Evolutionary conservation across 352 stramenopile species (phyloP), one percentile per base, ranked within the genome.

Genomic region (Pythium dissotocum): DNA sequence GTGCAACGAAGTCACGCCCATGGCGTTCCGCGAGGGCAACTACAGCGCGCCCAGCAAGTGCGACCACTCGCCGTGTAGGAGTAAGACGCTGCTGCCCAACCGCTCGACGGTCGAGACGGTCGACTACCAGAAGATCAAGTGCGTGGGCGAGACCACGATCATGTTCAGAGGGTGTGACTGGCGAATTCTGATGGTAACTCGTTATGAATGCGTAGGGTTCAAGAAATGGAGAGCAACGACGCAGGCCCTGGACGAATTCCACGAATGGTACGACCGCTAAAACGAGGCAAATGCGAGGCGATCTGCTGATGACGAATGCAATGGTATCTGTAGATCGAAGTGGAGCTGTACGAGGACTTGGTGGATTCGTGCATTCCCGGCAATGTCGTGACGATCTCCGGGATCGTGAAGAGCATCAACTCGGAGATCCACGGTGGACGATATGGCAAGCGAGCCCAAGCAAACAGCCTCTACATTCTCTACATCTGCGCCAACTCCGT

Each of bases 341-440:
- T 94, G 26, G 86, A 96, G 55, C 73, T 94, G 4, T 76, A 81
- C 16, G 83, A 89, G 71, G 87, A 95, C 49, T 76, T 99, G 9
- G 95, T 99, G 10, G 94, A 98, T 75, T 78, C 73, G 40, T 97
- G 93, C 65, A 88, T 97, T 55, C 87, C 95, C 38, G 95, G 96
- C 35, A 97, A 98, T 80, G 82, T 97, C 1, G 76, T 99, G 10
- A 82, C 87, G 28, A 80, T 98, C 18, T 83, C 80, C 7, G 95
- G 95, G 8, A 81, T 97, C 56, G 89, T 99, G 8, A 90, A 95
- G 60, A 88, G 89, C 16, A 76, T 98, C 40, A 98, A 98, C 68
- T 87, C 87, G 12, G 88, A 95, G 54, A 66, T 97, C 28, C 85
- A 89, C n/a, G 84, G 76, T 32, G 89, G 92, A 55, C 76, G 79